Evolutionary conservation across 208 protist genomes (phyloP), one percentile per base, ranked within the genome.

Genomic region (Trypanosomatidae sp.): DNA sequence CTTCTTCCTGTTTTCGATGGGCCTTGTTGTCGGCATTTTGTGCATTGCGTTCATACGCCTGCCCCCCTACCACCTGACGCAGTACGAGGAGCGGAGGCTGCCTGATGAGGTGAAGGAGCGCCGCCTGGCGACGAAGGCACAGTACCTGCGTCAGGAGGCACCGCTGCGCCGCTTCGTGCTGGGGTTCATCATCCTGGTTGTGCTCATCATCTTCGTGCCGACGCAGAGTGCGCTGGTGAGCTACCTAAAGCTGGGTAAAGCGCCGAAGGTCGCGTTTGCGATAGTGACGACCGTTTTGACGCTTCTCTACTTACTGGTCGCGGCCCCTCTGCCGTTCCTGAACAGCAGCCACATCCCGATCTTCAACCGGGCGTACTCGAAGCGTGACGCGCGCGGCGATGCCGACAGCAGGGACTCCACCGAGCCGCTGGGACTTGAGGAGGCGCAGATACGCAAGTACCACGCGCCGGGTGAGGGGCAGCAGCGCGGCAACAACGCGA

Each of bases 111-210:
- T 88, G 69, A 76, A 77, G 49, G 64, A 82, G 68, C 58, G 60
- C 28, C 81, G 84, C 43, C 53, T 66, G 67, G 77, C 71, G 41
- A 66, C 77, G n/a, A 82, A 81, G 62, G 72, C 78, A 50, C 71
- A 83, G 71, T 90, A 89, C 70, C 80, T 90, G n/a, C 44, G 77
- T 6, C 89, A 93, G 67, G 80, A 88, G 69, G 78, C 84, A 5
- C 85, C 83, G 52, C 30, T 81, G 46, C 80, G 79, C 73, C 85
- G 85, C 66, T 89, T 93, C 75, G 66, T 80, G 25, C 82, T 74
- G 65, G 85, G 84, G 41, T 82, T 89, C 50, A n/a, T 71, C 19
- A 76, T 91, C 59, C 69, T 93, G 46, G 50, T 86, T 68, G n/a
- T 85, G 4, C 78, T 93, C 33, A 78, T 85, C 36, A 49, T 89